phyloP scores from a whole-genome alignment of 2,329 filamentous ascomycete species.

The Diaporthe citri region DNA sequence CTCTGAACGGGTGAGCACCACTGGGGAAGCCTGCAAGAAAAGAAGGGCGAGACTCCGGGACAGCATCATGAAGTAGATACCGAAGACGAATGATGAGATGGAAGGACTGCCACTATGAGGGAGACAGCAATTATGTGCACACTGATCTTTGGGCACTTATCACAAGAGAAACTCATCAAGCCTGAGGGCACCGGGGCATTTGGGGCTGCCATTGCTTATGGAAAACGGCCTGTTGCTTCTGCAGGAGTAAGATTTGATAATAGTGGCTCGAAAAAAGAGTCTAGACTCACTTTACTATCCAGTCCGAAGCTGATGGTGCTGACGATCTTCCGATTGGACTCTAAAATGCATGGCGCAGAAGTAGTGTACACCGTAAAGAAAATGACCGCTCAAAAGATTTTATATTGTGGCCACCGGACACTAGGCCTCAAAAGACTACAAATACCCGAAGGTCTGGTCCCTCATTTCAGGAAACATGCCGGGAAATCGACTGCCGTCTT shows the following conservation, averaged over 20 bases:
- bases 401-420: not conserved
- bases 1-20: not conserved
- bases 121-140: not conserved
- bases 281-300: not conserved
- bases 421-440: not conserved
- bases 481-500: not conserved
- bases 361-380: not conserved
- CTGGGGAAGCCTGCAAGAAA: slow-evolving; percentile 5
- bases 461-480: no score
- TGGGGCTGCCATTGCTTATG: not conserved
- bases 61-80: not conserved
- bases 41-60: not conserved
- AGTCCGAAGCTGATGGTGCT: not conserved
- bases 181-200: not conserved
- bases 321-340: slow-evolving; percentile 7
- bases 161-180: not conserved
- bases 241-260: not conserved
- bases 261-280: not conserved
- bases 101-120: not conserved
- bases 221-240: not conserved
- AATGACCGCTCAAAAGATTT: not conserved
- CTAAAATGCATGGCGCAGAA: not conserved
- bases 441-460: no score
- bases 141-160: not conserved
- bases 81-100: not conserved